Base-by-base conservation (phyloP, 768 basidiomycete genomes). In the Russula olivacea region DNA sequence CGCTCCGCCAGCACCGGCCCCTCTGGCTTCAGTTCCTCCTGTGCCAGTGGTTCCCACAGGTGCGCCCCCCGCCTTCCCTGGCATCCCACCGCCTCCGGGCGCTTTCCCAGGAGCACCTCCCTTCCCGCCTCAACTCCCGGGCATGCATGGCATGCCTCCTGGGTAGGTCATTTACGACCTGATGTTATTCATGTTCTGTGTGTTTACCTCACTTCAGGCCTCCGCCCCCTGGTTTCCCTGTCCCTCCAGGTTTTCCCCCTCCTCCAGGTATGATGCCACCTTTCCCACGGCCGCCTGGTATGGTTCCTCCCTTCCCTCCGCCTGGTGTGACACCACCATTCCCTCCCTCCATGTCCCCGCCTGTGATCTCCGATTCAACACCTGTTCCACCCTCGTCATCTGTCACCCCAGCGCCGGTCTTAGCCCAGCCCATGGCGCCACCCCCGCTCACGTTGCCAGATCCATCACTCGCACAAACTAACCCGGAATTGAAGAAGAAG, bases 401-500 rank as follows among this genome's bases (percentile, higher is more conserved):
- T 49, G 64, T 61, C 15, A 70, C 71, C 17, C 67, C 72, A 54
- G 57, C 68, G 15, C 68, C 72, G 36, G 32, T 32, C 43, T 38
- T 67, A 9, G 43, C 41, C 17, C 48, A 68, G 50, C 64, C 71
- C 1, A 59, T 65, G 21, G 55, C 55, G 4, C 69, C 70, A 1
- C 69, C 68, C n/a, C 66, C 69, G 38, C 72, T 80, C 30, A 74
- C 68, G 21, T 74, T 89, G 43, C 89, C 88, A 1, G 80, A 85
- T 68, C 78, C 81, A 10, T 74, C 78, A 5, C 73, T 84, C 43
- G 76, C 79, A 21, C 88, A 91, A 75, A 84, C 80, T 15, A 87
- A 89, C 69, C 82, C 87, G 14, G 78, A 83, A 2, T 84, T 90
- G 70, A 93, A 91, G 79, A 90, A 91, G 72, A 76, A 79, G 15